phyloP scores from a whole-genome alignment of 192 early-diverging fungal genomes.

The Allomyces macrogynus region DNA sequence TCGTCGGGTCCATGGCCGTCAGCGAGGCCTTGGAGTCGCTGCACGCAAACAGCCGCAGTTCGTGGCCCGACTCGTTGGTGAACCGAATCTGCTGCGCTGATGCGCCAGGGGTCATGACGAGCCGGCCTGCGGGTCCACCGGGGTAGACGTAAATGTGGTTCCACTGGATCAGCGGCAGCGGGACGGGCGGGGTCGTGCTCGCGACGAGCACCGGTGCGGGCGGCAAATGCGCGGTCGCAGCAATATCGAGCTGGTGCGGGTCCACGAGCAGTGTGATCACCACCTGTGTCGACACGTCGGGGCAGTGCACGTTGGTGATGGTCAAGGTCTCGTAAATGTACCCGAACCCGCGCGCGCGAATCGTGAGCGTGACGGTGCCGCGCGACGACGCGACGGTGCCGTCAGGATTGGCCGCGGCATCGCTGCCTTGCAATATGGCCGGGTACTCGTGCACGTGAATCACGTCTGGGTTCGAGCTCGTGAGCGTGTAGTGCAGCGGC shows the following conservation, averaged over 20 bases:
- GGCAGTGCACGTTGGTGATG: constrained; percentile 52
- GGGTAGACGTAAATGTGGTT: constrained; percentile 27
- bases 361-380: constrained; percentile 29
- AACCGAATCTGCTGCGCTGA: background rate
- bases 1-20: background rate
- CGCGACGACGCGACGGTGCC: constrained; percentile 1
- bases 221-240: background rate
- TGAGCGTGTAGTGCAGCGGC: constrained; percentile 43
- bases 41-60: background rate
- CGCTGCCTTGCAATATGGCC: background rate
- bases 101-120: background rate
- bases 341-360: constrained; percentile 33
- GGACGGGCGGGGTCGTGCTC: too few species aligned
- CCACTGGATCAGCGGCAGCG: constrained; percentile 21
- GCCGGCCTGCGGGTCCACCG: constrained; percentile 1
- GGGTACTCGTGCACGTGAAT: background rate
- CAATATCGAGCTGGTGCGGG: background rate
- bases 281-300: constrained; percentile 32
- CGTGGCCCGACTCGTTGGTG: background rate
- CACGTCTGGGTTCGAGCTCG: constrained; percentile 9
- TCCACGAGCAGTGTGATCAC: constrained; percentile 55
- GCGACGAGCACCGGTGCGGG: background rate
- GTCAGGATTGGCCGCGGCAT: background rate
- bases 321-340: constrained; percentile 35
- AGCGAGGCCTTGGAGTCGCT: background rate